Evolutionary conservation across 2,329 filamentous ascomycete species (phyloP).

Genomic region (Paramyrothecium sp.): DNA sequence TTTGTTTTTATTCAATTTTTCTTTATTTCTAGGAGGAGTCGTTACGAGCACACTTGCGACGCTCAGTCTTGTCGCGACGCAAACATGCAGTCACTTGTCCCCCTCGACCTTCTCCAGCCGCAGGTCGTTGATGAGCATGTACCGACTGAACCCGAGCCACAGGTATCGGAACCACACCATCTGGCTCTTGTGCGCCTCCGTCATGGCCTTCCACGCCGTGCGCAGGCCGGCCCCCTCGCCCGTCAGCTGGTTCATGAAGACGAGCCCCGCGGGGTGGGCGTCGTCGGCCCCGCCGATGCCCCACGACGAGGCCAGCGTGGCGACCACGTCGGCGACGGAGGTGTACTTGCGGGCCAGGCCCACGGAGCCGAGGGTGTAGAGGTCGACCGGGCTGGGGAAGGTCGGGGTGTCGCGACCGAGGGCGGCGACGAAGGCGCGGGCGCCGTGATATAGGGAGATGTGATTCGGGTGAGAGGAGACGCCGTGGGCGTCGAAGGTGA

Average conservation of each 20-base stretch:
- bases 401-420: constrained; percentile 64
- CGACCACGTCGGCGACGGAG: constrained; percentile 71
- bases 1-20: not conserved
- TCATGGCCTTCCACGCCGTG: constrained; percentile 82
- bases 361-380: constrained; percentile 82
- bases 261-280: constrained; percentile 52
- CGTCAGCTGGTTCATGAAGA: constrained; percentile 72
- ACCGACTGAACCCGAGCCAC: constrained; percentile 87
- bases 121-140: constrained; percentile 95
- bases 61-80: not conserved
- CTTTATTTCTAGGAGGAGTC: not conserved
- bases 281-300: constrained; percentile 34
- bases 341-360: constrained; percentile 77
- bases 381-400: constrained; percentile 70
- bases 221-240: constrained; percentile 46
- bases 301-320: constrained; percentile 59
- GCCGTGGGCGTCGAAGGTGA: constrained; percentile 86
- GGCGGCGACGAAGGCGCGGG: constrained; percentile 66
- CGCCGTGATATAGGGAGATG: constrained; percentile 82
- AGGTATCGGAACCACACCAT: constrained; percentile 99
- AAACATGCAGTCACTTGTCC: constrained; percentile 6
- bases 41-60: too few species aligned
- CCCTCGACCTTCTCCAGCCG: constrained; percentile 45
- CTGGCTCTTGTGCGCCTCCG: constrained; percentile 84
- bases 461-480: constrained; percentile 93